phyloP scores from a whole-genome alignment of 331 rosid species.

The Ulmus americana region DNA sequence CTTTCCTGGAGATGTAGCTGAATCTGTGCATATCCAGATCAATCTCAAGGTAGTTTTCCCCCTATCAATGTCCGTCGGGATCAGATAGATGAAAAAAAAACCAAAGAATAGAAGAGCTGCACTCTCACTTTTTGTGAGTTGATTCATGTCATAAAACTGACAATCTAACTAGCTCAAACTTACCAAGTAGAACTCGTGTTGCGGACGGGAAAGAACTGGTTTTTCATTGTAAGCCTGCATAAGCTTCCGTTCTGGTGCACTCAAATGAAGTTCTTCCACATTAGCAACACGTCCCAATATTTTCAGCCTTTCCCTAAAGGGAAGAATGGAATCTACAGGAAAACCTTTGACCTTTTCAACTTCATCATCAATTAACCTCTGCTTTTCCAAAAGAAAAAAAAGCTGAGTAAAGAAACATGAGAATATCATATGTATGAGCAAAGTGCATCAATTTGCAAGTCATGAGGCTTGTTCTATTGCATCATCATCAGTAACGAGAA shows the following conservation, averaged over 20 bases:
- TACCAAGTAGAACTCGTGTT: constrained; percentile 79
- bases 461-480: neutral
- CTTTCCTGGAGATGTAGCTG: constrained; percentile 90
- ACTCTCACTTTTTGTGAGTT: neutral
- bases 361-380: constrained; percentile 79
- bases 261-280: constrained; percentile 75
- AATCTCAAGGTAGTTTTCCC: constrained; percentile 88
- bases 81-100: neutral
- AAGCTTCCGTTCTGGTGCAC: constrained; percentile 72
- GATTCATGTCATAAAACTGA: neutral
- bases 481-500: neutral
- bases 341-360: constrained; percentile 90
- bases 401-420: neutral
- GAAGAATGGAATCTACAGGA: constrained; percentile 54
- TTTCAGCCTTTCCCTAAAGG: constrained; percentile 86
- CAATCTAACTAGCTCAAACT: constrained; percentile 20
- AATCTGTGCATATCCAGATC: constrained; percentile 98
- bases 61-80: constrained; percentile 38
- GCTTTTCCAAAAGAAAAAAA: constrained; percentile 16
- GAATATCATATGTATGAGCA: neutral
- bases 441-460: constrained; percentile 1
- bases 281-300: constrained; percentile 83
- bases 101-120: neutral
- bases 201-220: constrained; percentile 98
- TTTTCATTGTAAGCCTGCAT: constrained; percentile 97